Base-by-base conservation (phyloP, 2,329 filamentous ascomycete species). In the Colletotrichum nymphaeae region DNA sequence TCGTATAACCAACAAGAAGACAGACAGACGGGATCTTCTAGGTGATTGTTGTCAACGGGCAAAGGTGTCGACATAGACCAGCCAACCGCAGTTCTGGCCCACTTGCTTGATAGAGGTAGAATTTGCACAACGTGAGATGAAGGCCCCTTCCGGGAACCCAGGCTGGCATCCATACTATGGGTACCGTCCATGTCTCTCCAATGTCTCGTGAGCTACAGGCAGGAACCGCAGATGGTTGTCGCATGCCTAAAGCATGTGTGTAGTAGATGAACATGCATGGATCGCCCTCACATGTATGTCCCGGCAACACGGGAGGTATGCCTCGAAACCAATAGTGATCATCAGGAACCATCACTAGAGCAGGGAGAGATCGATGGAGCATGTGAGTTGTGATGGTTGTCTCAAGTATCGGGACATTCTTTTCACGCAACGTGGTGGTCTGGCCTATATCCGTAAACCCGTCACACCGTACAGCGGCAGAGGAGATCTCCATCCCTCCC, bases 131-230 rank as follows among this genome's bases (percentile, higher is more conserved):
- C 14, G n/a, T 24, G 28, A 37, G 9, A 24, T 26, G 55, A 19
- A 67, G 63, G 55, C 59, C 55, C 63, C 55, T 70, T 55, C 32
- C n/a, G 42, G 59, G 22, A 55, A 70, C 46, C 55, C 28, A 7
- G 9, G 63, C 55, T 30, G 37, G 35, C 59, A 42, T 55, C 63
- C 55, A 26, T 24, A 42, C 55, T 52, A 30, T 67, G 22, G 68
- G 68, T 60, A 30, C 30, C 30, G 22, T n/a, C 30, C 30, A 64
- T 26, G 19, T 52, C 42, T 63, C 7, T n/a, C 46, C 49, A 35
- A 64, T 35, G 12, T 52, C 42, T 63, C 7, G 19, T 46, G 28
- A 49, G 37, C 19, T 19, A 46, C 28, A 59, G 12, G 4, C 19
- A 35, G 37, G 37, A 66, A 55, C 67, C 55, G 19, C 37, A 28